Percentiles rank a stretch among this genome's conserved stretches.
These are phyloP conservation scores for Naganishia liquefaciens DNA, from an alignment of 1,284 basidiomycete genomes.

Conservation along the genomic window DNA sequence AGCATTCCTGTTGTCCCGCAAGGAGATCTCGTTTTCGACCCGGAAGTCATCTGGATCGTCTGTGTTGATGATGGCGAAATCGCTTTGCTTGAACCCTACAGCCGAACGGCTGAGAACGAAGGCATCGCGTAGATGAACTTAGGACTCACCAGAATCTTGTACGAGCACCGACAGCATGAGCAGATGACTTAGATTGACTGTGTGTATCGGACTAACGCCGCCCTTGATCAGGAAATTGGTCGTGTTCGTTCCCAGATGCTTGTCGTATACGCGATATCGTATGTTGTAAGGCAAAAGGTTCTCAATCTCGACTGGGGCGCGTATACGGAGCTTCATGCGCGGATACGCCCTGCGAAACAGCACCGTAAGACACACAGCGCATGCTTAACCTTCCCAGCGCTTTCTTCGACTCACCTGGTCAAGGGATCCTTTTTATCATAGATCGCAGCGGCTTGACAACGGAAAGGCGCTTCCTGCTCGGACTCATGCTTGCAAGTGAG, in stretches of 20 bases:
- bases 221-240: constrained; percentile 90
- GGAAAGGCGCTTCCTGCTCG: constrained; percentile 83
- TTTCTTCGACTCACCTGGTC: constrained; percentile 57
- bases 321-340: constrained; percentile 77
- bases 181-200: constrained; percentile 90
- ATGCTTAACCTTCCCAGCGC: background rate
- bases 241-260: constrained; percentile 78
- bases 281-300: constrained; percentile 95
- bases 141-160: constrained; percentile 75
- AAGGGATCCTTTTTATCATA: constrained; percentile 70
- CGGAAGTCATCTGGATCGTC: constrained; percentile 90
- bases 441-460: constrained; percentile 90
- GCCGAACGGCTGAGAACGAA: background rate
- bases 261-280: constrained; percentile 95
- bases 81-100: constrained; percentile 89
- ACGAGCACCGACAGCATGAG: constrained; percentile 87
- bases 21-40: constrained; percentile 68
- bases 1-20: constrained; percentile 74
- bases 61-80: constrained; percentile 96
- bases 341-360: constrained; percentile 68
- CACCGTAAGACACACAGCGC: background rate
- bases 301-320: constrained; percentile 95
- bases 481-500: constrained; percentile 84
- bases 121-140: background rate
- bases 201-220: constrained; percentile 94